A percentile compares a stretch with the other conserved stretches of the same genome.
phyloP scores from a whole-genome alignment of 805 yeast species.

The Yarrowia sp. region DNA sequence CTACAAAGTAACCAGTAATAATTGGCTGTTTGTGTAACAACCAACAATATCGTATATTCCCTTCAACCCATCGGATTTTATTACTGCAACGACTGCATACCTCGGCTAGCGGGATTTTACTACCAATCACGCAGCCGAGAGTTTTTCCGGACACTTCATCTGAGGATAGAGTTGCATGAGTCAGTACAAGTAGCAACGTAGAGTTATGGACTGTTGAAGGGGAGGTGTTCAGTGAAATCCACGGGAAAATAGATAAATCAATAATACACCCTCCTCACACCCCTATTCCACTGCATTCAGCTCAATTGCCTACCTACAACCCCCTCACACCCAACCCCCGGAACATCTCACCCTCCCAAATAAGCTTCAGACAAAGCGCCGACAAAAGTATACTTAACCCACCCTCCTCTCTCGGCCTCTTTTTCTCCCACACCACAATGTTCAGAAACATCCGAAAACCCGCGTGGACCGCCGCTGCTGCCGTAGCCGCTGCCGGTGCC shows the following conservation, averaged over 20 bases:
- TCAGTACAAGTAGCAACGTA: conserved; percentile 20
- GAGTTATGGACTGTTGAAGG: background rate
- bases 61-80: too few species aligned
- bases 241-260: too few species aligned
- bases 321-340: too few species aligned
- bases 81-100: conserved; percentile 11
- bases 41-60: too few species aligned
- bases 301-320: too few species aligned
- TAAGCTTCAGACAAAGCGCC: conserved; percentile 25
- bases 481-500: conserved; percentile 22
- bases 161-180: conserved; percentile 17
- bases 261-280: too few species aligned
- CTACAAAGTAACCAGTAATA: too few species aligned
- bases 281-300: too few species aligned
- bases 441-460: conserved; percentile 25
- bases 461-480: conserved; percentile 26
- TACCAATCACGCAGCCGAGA: conserved; percentile 24
- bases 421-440: conserved; percentile 6
- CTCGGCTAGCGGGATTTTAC: conserved; percentile 24
- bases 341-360: background rate
- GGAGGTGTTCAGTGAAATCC: background rate
- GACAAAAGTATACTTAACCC: conserved; percentile 26
- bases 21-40: too few species aligned
- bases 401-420: background rate
- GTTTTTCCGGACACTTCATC: conserved; percentile 24